These are phyloP conservation scores for Penicillium cinerascens DNA, from an alignment of 495 filamentous ascomycete species.

Conservation along the genomic window DNA sequence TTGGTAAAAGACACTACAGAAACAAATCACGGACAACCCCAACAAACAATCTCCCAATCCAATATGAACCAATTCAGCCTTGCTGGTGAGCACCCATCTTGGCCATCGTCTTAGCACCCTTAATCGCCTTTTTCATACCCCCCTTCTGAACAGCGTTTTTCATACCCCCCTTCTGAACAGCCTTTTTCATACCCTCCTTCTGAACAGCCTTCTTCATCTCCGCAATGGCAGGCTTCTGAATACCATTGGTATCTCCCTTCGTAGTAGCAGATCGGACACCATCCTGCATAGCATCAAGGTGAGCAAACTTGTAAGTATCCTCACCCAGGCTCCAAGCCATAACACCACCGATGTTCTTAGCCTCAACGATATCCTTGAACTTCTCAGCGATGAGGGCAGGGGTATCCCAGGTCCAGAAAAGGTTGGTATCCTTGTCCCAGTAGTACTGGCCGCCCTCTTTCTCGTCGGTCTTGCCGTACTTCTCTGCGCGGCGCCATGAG, in stretches of 20 bases:
- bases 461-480: conserved; percentile 54
- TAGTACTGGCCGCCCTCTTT: conserved; percentile 64
- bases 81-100: background rate
- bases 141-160: no score
- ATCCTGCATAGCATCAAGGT: conserved; percentile 55
- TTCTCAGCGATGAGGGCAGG: conserved; percentile 59
- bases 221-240: background rate
- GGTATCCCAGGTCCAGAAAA: conserved; percentile 79
- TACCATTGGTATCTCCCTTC: background rate
- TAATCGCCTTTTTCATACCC: no score
- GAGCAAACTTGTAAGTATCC: conserved; percentile 57
- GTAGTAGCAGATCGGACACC: conserved; percentile 28
- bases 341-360: conserved; percentile 60
- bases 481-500: conserved; percentile 48
- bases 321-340: conserved; percentile 75
- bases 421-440: conserved; percentile 54
- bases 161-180: background rate
- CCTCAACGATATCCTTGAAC: conserved; percentile 56
- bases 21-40: background rate
- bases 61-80: background rate
- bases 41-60: background rate
- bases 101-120: no score
- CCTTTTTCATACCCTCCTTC: background rate
- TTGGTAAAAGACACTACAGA: background rate
- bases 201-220: background rate